phyloP scores from a whole-genome alignment of 2,329 filamentous ascomycete species.

The Nannizziopsis barbatae region DNA sequence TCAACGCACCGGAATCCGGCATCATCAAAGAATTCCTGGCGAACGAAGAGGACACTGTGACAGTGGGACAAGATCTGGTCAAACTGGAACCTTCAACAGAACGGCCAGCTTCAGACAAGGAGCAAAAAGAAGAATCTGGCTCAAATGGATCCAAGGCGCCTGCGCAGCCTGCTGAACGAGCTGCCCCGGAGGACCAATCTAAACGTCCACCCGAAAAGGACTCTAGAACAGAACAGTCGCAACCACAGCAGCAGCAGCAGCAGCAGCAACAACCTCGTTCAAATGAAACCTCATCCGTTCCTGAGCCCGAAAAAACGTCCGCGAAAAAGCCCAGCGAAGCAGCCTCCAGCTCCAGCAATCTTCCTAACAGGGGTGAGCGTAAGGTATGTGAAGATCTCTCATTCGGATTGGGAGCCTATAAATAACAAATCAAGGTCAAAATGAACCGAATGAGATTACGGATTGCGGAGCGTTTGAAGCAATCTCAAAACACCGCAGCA shows the following conservation, averaged over 20 bases:
- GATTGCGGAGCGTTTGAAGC: constrained; percentile 95
- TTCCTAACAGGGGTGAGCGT: constrained; percentile 74
- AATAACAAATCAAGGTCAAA: constrained; percentile 60
- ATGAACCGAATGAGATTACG: constrained; percentile 99
- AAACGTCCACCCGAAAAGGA: constrained; percentile 7
- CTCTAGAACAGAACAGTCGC: constrained; percentile 22
- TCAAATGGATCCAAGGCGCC: too few species aligned
- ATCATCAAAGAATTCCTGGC: constrained; percentile 85
- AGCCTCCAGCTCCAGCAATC: constrained; percentile 22
- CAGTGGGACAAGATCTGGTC: constrained; percentile 82
- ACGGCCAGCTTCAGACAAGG: constrained; percentile 1
- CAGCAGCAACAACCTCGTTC: constrained; percentile 1
- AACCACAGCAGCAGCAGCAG: constrained; percentile 13
- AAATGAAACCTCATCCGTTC: constrained; percentile 6
- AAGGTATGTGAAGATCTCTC: constrained; percentile 48
- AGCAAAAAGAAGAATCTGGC: background rate
- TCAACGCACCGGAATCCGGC: constrained; percentile 85
- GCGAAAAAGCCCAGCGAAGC: constrained; percentile 15
- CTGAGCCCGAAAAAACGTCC: background rate
- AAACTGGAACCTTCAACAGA: constrained; percentile 67
- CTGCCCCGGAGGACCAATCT: too few species aligned
- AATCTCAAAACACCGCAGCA: constrained; percentile 96
- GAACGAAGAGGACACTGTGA: constrained; percentile 89
- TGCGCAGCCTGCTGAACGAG: too few species aligned
- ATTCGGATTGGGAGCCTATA: background rate